Conservation (phyloP, 108 stramenopile genomes). For the Ochromonas danica region DNA sequence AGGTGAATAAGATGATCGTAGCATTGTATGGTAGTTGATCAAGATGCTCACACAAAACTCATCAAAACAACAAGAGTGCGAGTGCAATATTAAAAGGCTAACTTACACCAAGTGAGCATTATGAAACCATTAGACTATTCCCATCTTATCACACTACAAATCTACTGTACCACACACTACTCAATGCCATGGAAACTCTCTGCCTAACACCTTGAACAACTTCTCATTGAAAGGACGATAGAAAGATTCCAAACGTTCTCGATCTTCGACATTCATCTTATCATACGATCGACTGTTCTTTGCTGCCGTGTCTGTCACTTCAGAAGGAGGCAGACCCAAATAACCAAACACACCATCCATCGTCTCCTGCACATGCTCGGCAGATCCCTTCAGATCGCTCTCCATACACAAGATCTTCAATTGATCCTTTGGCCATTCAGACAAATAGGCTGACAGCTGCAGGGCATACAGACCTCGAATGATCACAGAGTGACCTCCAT, state of each 20-base stretch:
- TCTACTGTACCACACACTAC: too few relatives aligned
- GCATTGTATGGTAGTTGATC: too few relatives aligned
- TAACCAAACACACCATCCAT: constrained; percentile 61
- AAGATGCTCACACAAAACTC: too few relatives aligned
- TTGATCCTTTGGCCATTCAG: neutral
- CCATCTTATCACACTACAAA: too few relatives aligned
- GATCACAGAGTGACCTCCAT: neutral
- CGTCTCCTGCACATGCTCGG: neutral
- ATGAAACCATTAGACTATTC: too few relatives aligned
- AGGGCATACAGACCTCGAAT: constrained; percentile 7
- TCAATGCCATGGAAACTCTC: constrained; percentile 9
- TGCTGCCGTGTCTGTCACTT: constrained; percentile 40
- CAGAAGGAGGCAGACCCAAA: constrained; percentile 60
- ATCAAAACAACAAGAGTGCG: neutral
- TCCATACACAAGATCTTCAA: constrained; percentile 3
- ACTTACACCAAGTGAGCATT: too few relatives aligned
- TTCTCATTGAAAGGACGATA: constrained; percentile 49
- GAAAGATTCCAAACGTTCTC: constrained; percentile 44
- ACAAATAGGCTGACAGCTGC: neutral
- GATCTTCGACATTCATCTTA: constrained; percentile 35
- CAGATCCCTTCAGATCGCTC: neutral
- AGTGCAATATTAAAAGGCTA: too few relatives aligned
- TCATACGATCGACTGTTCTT: constrained; percentile 48
- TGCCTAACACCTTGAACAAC: constrained; percentile 40
- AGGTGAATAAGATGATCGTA: too few relatives aligned